Evolutionary conservation across 108 stramenopile species (phyloP), one percentile per base, ranked within the genome.

Genomic region (Cyclotella baltica): DNA sequence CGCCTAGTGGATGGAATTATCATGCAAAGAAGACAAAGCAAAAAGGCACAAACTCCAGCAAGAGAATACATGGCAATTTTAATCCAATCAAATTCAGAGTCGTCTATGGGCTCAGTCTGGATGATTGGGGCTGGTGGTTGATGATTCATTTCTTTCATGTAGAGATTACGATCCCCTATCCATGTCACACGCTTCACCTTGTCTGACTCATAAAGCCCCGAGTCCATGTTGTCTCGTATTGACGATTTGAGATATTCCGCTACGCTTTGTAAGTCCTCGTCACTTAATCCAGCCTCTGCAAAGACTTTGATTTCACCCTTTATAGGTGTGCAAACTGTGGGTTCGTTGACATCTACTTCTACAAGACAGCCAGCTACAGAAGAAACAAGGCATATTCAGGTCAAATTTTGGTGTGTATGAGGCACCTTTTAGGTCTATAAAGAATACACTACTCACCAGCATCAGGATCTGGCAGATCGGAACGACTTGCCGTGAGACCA

Each of bases 121-220:
- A n/a, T n/a, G n/a, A 55, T 36, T 35, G 10, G 31, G 3, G 63
- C 8, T 63, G 57, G 36, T 2, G 31, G 22, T 38, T 3, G 68
- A 0, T 61, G 40, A 27, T 70, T 70, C 19, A 57, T 46, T 13
- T 5, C 35, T 15, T 64, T 46, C 43, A 47, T 3, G 6, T 37
- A 61, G 10, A 62, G 9, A 5, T 78, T 55, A 22, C 82, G 82
- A 67, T 83, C 76, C 19, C 82, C 82, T 33, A 83, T 68, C 37
- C 63, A 83, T 25, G 76, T 52, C 8, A 71, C 75, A 53, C 66
- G 76, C 36, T 50, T 46, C 18, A 83, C 50, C 4, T 34, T 35
- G 15, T 28, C 46, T 8, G 72, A 29, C 43, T 76, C 76, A 33
- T 83, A 83, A 19, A 23, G 38, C 0, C 75, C 76, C 3, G 67